These are phyloP conservation scores for Metarhizium brunneum DNA, from an alignment of 2,329 filamentous ascomycete genomes.

Conservation along the genomic window DNA sequence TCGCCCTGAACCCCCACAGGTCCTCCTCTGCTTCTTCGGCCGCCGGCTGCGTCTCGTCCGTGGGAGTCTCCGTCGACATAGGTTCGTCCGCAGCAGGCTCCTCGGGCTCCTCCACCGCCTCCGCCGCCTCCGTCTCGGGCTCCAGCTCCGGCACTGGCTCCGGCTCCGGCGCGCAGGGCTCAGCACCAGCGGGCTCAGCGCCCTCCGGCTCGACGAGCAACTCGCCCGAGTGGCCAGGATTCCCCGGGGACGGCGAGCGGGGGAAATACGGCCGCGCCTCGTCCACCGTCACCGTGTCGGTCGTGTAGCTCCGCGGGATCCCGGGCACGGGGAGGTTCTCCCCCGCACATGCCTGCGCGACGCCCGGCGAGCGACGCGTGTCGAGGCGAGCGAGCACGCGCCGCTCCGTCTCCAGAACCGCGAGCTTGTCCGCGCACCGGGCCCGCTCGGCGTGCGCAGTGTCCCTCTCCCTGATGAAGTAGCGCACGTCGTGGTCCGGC, in stretches of 20 bases:
- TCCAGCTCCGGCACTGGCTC: background rate
- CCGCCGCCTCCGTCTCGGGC: background rate
- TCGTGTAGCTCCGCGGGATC: background rate
- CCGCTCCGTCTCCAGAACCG: background rate
- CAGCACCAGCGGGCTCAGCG: too few relatives aligned
- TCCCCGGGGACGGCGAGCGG: too few relatives aligned
- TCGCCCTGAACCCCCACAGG: too few relatives aligned
- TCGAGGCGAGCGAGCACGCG: background rate
- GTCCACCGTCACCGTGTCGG: background rate
- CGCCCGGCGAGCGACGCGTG: background rate
- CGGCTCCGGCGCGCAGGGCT: too few relatives aligned
- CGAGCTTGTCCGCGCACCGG: slow-evolving; percentile 2
- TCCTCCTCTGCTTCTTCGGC: too few relatives aligned
- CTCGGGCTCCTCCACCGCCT: too few relatives aligned
- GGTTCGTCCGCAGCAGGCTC: too few relatives aligned
- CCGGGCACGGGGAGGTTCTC: background rate
- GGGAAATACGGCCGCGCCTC: background rate
- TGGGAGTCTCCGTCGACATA: too few relatives aligned
- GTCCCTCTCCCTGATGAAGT: background rate
- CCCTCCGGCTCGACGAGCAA: background rate
- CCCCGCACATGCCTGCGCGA: too few relatives aligned
- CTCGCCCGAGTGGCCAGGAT: background rate
- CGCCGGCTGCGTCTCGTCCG: background rate
- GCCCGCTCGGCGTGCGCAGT: slow-evolving; percentile 4
- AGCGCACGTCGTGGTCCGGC: slow-evolving; percentile 6